Evolutionary conservation across 2,329 filamentous ascomycete species (phyloP).

Genomic region (Aspergillus fructus): DNA sequence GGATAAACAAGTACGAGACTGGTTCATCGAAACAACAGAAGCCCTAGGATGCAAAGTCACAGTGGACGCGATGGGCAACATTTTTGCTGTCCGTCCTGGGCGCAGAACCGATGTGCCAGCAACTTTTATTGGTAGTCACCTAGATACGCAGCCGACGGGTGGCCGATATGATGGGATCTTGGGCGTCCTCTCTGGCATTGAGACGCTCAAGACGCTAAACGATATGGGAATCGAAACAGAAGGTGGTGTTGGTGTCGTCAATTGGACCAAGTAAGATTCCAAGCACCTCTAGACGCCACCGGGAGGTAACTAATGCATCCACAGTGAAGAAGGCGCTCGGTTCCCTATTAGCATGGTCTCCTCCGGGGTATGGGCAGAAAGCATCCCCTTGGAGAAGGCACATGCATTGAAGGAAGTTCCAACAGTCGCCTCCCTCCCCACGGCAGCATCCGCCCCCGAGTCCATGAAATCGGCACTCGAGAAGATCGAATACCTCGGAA

Average conservation of each 20-base stretch:
- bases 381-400: slow-evolving; percentile 62
- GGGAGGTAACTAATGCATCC: slow-evolving; percentile 13
- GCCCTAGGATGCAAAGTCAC: slow-evolving; percentile 65
- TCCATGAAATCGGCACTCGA: slow-evolving; percentile 69
- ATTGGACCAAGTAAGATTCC: slow-evolving; percentile 43
- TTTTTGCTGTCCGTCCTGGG: slow-evolving; percentile 71
- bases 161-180: slow-evolving; percentile 63
- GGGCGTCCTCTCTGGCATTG: slow-evolving; percentile 70
- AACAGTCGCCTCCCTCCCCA: slow-evolving; percentile 42
- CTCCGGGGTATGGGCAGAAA: slow-evolving; percentile 75
- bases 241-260: slow-evolving; percentile 71
- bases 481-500: slow-evolving; percentile 69
- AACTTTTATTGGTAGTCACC: slow-evolving; percentile 69
- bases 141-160: slow-evolving; percentile 61
- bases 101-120: slow-evolving; percentile 56
- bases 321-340: slow-evolving; percentile 74
- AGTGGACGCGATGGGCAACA: slow-evolving; percentile 76
- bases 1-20: slow-evolving; percentile 71
- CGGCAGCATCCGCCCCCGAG: slow-evolving; percentile 53
- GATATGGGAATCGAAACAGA: slow-evolving; percentile 69
- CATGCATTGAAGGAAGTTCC: slow-evolving; percentile 63
- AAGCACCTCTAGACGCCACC: not conserved
- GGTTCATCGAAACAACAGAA: slow-evolving; percentile 67
- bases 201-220: slow-evolving; percentile 67
- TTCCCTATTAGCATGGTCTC: slow-evolving; percentile 74